Conservation (phyloP, 2,329 filamentous ascomycete species). For the Myriosclerotinia scirpicola region DNA sequence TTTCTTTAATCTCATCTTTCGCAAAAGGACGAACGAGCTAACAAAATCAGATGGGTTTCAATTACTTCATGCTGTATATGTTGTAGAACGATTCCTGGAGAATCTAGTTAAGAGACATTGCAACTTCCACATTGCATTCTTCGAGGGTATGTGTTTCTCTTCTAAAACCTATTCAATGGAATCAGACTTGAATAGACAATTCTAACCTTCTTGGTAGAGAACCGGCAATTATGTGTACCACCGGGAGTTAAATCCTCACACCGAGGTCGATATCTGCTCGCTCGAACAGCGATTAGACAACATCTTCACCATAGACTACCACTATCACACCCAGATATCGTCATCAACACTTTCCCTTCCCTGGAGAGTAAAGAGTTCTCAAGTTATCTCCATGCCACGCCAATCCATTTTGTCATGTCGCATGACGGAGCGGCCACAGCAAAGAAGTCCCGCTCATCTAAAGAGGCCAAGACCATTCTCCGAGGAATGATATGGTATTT, state of each 20-base stretch:
- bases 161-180: not conserved
- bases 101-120: slow-evolving; percentile 63
- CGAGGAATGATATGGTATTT: slow-evolving; percentile 54
- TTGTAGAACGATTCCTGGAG: slow-evolving; percentile 64
- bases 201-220: slow-evolving; percentile 38
- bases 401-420: slow-evolving; percentile 67
- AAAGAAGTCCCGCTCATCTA: not conserved
- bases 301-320: slow-evolving; percentile 48
- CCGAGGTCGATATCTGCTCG: slow-evolving; percentile 53
- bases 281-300: slow-evolving; percentile 61
- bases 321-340: slow-evolving; percentile 32
- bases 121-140: slow-evolving; percentile 71
- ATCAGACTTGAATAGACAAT: too few species aligned
- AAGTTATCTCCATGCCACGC: slow-evolving; percentile 53
- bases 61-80: slow-evolving; percentile 67
- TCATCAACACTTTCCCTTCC: slow-evolving; percentile 47
- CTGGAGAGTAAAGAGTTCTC: slow-evolving; percentile 52
- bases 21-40: slow-evolving; percentile 24
- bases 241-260: slow-evolving; percentile 39
- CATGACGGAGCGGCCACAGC: slow-evolving; percentile 55
- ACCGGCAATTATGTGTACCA: slow-evolving; percentile 58
- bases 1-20: too few species aligned
- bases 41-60: slow-evolving; percentile 59
- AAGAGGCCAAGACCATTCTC: slow-evolving; percentile 39
- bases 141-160: slow-evolving; percentile 42